Percentiles rank a stretch among this genome's conserved stretches.
Evolutionary conservation across 1,284 basidiomycete species (phyloP).

Genomic region (Butyriboletus appendiculatus): DNA sequence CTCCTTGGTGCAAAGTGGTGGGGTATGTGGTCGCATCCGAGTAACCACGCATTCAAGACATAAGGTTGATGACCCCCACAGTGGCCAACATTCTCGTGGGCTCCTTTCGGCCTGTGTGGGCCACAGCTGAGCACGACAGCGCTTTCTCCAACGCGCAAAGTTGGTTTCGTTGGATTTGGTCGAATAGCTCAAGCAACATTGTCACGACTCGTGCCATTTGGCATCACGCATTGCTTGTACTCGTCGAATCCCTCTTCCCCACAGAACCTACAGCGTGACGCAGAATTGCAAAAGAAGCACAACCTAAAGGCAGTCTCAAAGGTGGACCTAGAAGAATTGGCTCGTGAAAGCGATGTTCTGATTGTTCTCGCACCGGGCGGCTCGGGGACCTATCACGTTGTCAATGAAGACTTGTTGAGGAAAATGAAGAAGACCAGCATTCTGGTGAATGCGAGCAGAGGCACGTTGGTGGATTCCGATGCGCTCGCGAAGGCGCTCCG

Average conservation of each 20-base stretch:
- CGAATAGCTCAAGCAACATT: constrained; percentile 86
- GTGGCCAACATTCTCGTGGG: constrained; percentile 72
- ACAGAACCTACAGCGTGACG: constrained; percentile 51
- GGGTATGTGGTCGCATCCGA: constrained; percentile 42
- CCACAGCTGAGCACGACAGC: constrained; percentile 67
- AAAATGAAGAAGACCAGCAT: constrained; percentile 86
- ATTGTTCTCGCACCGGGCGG: constrained; percentile 87
- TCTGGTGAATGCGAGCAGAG: constrained; percentile 80
- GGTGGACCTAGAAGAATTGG: constrained; percentile 69
- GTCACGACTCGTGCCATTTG: constrained; percentile 76
- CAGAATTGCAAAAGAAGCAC: constrained; percentile 46
- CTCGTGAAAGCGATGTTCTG: constrained; percentile 74
- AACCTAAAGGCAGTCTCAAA: constrained; percentile 55
- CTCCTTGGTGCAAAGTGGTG: constrained; percentile 65
- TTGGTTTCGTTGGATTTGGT: constrained; percentile 93
- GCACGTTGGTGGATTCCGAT: constrained; percentile 85
- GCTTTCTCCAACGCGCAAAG: constrained; percentile 59
- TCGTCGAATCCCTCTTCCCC: constrained; percentile 52
- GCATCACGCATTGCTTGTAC: constrained; percentile 71
- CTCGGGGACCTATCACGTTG: constrained; percentile 67
- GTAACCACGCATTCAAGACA: background rate
- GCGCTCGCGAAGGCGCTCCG: constrained; percentile 82
- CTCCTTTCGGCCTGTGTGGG: constrained; percentile 80
- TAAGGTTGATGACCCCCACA: constrained; percentile 25
- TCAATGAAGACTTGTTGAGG: constrained; percentile 71